Base-by-base conservation (phyloP, 495 filamentous ascomycete genomes). In the Tuber calosporum region DNA sequence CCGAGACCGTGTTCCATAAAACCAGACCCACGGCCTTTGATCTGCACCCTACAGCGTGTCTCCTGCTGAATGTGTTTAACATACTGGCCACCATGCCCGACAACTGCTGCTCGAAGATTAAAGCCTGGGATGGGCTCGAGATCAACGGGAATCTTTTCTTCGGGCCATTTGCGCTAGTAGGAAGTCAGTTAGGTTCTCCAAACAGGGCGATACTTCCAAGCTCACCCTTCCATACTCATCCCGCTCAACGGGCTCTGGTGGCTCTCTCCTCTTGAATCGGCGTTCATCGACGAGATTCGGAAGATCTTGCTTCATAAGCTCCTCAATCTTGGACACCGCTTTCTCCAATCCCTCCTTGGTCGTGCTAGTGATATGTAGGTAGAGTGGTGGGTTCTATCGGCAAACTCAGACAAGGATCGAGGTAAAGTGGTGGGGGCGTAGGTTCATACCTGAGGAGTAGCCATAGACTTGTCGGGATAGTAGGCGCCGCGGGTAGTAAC, bases 51-150 rank as follows among this genome's bases (percentile, higher is more conserved):
- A 82, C 95, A 97, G 67, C 91, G 86, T 41, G 95, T 97, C 82
- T 96, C 92, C 81, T 92, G 89, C 82, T 98, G 94, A 79, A 99
- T 97, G 79, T 97, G 92, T 83, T 99, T 99, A 62, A 99, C 95
- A 79, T 97, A 96, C 36, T 90, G 88, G 69, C 95, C 95, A 43
- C 92, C 92, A 79, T 94, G 91, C 30, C 95, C 95, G 69, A 99
- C 95, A 66, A 99, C 93, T 79, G 97, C 92, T 66, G 95, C 95
- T 72, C 95, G 89, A 66, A 98, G 86, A 76, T 99, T 99, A 84
- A 99, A 99, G n/a, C 95, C 95, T 34, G 90, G 92, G 67, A 97
- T 88, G 1, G 93, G 91, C 74, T 98, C 94, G 39, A 99, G 89
- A 71, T 90, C 88, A 74, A 98, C 92, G 13, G 93, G 89, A 73